Evolutionary conservation across 2,329 filamentous ascomycete genomes (phyloP).

Genomic region (Penicillium sp.): DNA sequence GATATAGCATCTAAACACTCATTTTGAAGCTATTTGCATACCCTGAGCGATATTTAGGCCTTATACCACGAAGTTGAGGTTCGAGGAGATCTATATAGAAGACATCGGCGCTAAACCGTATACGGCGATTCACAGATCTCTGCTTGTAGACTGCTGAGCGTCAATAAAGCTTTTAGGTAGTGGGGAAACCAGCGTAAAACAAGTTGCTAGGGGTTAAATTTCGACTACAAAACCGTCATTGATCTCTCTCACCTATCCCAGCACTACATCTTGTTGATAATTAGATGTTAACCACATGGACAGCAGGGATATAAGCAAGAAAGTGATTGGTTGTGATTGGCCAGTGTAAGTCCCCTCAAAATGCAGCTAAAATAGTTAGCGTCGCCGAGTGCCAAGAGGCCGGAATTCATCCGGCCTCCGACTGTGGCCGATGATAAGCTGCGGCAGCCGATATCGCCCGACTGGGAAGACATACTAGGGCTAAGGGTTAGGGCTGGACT

Average conservation of each 20-base stretch:
- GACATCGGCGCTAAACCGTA: slow-evolving; percentile 9
- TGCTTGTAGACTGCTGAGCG: not conserved
- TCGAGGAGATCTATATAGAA: not conserved
- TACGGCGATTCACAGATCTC: slow-evolving; percentile 2
- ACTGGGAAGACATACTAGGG: not conserved
- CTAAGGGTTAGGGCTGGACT: slow-evolving; percentile 1
- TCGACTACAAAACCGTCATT: not conserved
- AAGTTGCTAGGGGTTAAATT: not conserved
- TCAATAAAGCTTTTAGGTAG: not conserved
- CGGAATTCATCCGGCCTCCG: slow-evolving; percentile 42
- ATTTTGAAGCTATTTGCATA: not conserved
- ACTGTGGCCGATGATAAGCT: slow-evolving; percentile 24
- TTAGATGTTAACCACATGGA: not conserved
- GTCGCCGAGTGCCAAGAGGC: slow-evolving; percentile 29
- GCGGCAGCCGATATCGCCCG: not conserved
- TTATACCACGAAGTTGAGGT: not conserved
- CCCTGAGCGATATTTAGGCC: not conserved
- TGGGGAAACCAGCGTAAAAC: not conserved
- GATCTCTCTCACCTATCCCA: not conserved
- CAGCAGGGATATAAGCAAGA: not conserved
- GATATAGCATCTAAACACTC: not conserved
- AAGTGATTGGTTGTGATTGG: not conserved
- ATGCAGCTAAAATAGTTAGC: slow-evolving; percentile 1
- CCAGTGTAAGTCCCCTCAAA: not conserved
- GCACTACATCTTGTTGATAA: not conserved